Conservation (phyloP, 2,329 filamentous ascomycete genomes). For the Penicillium olsonii region DNA sequence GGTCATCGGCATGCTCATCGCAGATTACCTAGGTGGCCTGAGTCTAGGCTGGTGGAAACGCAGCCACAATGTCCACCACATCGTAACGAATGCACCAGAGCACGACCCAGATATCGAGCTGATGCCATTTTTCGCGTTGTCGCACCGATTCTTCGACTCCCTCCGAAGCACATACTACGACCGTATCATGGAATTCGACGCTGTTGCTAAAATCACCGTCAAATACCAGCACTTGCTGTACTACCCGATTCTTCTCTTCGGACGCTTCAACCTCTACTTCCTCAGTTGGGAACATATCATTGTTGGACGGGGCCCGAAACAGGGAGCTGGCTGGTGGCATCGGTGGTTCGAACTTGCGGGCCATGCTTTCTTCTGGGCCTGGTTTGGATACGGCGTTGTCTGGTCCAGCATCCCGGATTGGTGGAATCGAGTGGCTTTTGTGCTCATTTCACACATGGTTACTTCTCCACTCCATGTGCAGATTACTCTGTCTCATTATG, state of each 20-base stretch:
- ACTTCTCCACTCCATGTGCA: constrained; percentile 81
- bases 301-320: constrained; percentile 66
- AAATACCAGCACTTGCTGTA: constrained; percentile 76
- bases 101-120: constrained; percentile 94
- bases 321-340: constrained; percentile 78
- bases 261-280: constrained; percentile 84
- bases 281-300: constrained; percentile 77
- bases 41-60: constrained; percentile 96
- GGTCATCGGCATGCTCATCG: constrained; percentile 82
- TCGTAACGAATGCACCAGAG: constrained; percentile 90
- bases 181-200: constrained; percentile 73
- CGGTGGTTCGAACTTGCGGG: constrained; percentile 73
- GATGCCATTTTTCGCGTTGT: constrained; percentile 83
- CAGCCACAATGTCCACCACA: constrained; percentile 93
- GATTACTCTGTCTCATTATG: constrained; percentile 89
- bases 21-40: constrained; percentile 82
- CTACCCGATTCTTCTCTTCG: constrained; percentile 76
- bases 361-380: constrained; percentile 76
- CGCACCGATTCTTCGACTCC: constrained; percentile 73
- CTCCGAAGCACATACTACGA: constrained; percentile 80
- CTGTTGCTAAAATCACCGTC: constrained; percentile 66
- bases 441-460: constrained; percentile 76
- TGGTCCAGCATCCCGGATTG: constrained; percentile 70
- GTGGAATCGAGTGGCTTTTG: constrained; percentile 68
- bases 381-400: constrained; percentile 77